These are phyloP conservation scores for Cladochytrium replicatum DNA, from an alignment of 192 early-diverging fungal genomes.

Conservation along the genomic window DNA sequence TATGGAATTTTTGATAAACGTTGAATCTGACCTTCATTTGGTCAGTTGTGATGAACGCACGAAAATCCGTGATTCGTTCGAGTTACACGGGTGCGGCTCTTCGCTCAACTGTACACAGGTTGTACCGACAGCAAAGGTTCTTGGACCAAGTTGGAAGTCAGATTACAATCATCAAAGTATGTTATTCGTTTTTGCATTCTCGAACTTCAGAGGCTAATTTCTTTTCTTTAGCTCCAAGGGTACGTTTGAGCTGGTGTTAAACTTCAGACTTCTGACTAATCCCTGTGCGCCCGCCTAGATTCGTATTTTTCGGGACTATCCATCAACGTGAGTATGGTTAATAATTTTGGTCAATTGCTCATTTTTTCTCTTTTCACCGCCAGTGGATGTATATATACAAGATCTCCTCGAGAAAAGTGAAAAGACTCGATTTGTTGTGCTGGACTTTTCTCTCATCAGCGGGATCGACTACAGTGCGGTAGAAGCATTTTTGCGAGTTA, in stretches of 20 bases:
- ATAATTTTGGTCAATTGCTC: not conserved
- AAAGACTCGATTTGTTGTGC: slow-evolving; percentile 73
- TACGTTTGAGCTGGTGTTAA: no score
- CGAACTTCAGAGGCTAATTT: no score
- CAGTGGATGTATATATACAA: slow-evolving; percentile 26
- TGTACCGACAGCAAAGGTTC: slow-evolving; percentile 81
- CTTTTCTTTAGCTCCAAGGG: no score
- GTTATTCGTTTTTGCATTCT: no score
- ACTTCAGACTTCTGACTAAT: no score
- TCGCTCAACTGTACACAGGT: slow-evolving; percentile 77
- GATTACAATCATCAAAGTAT: slow-evolving; percentile 78
- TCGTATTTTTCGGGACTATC: slow-evolving; percentile 95
- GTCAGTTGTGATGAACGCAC: slow-evolving; percentile 31
- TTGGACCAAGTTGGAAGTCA: slow-evolving; percentile 73
- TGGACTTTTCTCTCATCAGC: slow-evolving; percentile 81
- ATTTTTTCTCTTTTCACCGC: not conserved
- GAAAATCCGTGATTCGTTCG: slow-evolving; percentile 26
- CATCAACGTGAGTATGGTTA: slow-evolving; percentile 36
- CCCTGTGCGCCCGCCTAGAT: slow-evolving; percentile 87
- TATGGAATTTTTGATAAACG: slow-evolving; percentile 37
- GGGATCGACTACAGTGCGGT: slow-evolving; percentile 72
- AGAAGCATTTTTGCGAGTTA: slow-evolving; percentile 80
- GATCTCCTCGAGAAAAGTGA: slow-evolving; percentile 29
- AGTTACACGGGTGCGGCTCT: slow-evolving; percentile 47
- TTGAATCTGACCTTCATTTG: slow-evolving; percentile 1